Evolutionary conservation across 768 basidiomycete genomes (phyloP), one percentile per base, ranked within the genome.

Genomic region (Lepiota subincarnata): DNA sequence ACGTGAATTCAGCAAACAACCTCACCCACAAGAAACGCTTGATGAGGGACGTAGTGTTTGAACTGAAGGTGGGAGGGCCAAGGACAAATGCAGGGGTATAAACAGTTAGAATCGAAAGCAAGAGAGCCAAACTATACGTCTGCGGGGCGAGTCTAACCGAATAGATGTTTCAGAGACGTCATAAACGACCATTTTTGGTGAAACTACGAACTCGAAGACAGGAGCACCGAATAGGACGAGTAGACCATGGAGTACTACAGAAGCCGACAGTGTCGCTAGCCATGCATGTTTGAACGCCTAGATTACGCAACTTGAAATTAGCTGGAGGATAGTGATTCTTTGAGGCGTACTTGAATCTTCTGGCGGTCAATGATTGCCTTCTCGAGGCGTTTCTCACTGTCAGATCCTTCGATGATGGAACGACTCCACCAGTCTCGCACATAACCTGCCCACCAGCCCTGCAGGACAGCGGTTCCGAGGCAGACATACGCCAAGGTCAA

Each of bases 1-100:
- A 96, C 94, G 80, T 77, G 56, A 89, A 70, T 59, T 93, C 88
- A 44, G 81, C 87, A 63, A 95, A 94, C 37, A 98, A 73, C 46
- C 89, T 79, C 19, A 82, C 76, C 87, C 91, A 92, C 5, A 80
- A 79, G 64, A 84, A 74, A 39, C 86, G 76, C 41, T 76, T 78
- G 49, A 81, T 66, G 34, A 83, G 62, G 1, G 84, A 74, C 13
- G 68, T 63, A 6, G 73, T 68, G 42, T 72, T 70, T 16, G 64
- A 66, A 18, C 68, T 67, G 13, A 81, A 58, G 35, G 76, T 76
- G 0, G 89, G 87, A 2, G 73, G 57, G 6, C 89, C 89, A 14
- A 92, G 72, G 2, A 82, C 75, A 63, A 87, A 89, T 1, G 83
- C 78, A 8, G 90, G 84, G 0, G 86, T 74, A 59, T 86, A 87